Percentiles rank a stretch among this genome's conserved stretches.
These are phyloP conservation scores for Sugiyamaella qingdaonensis DNA, from an alignment of 805 yeast genomes.

Conservation along the genomic window DNA sequence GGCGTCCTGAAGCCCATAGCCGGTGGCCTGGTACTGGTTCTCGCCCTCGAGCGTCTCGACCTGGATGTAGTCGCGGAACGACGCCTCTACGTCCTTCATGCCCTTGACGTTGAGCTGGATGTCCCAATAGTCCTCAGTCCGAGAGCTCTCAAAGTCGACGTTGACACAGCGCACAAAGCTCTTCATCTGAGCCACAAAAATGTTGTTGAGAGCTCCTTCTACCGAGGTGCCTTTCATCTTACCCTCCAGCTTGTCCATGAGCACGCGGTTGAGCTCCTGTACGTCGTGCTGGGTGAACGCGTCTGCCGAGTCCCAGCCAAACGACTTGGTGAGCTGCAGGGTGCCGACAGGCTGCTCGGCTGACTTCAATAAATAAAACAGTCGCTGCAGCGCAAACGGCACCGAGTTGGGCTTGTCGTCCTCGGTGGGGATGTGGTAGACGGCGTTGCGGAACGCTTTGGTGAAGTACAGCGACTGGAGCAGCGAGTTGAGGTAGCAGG, in stretches of 20 bases:
- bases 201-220: conserved; percentile 67
- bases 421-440: conserved; percentile 83
- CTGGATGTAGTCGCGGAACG: conserved; percentile 83
- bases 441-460: conserved; percentile 72
- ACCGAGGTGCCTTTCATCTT: conserved; percentile 87
- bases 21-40: conserved; percentile 91
- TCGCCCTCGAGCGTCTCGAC: conserved; percentile 90
- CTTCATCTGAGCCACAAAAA: conserved; percentile 96
- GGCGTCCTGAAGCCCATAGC: conserved; percentile 89
- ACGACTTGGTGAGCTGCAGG: conserved; percentile 77
- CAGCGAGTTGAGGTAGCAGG: conserved; percentile 91
- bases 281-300: conserved; percentile 98
- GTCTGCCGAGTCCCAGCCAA: conserved; percentile 96
- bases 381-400: conserved; percentile 78
- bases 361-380: conserved; percentile 74
- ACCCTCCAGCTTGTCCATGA: conserved; percentile 89
- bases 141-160: conserved; percentile 87
- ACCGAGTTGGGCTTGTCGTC: conserved; percentile 58
- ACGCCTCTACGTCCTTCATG: conserved; percentile 61
- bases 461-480: conserved; percentile 89
- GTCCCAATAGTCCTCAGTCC: conserved; percentile 97
- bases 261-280: conserved; percentile 89
- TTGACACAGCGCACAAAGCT: conserved; percentile 88
- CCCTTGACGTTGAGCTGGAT: conserved; percentile 91
- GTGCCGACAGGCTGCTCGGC: conserved; percentile 80